Conservation (phyloP, 2,329 filamentous ascomycete genomes). For the Fusarium goolgardi region DNA sequence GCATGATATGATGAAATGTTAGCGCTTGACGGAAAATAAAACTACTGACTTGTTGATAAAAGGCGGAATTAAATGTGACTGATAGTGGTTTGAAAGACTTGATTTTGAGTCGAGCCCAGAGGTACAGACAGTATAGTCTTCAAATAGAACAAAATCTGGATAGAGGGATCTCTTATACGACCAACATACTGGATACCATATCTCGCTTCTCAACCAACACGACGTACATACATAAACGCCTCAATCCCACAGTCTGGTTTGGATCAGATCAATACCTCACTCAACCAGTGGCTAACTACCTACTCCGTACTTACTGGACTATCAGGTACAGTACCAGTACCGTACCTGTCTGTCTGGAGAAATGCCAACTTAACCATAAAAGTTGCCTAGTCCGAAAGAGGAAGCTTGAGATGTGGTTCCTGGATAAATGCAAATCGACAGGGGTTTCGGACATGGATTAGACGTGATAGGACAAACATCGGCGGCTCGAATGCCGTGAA, state of each 20-base stretch:
- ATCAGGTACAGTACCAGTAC: not conserved
- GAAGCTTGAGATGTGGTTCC: slow-evolving; percentile 37
- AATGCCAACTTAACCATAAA: slow-evolving; percentile 35
- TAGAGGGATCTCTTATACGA: slow-evolving; percentile 29
- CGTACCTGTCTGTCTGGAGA: not conserved
- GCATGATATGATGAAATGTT: slow-evolving; percentile 18
- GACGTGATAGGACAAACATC: slow-evolving; percentile 22
- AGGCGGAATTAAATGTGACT: slow-evolving; percentile 1
- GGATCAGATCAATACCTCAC: slow-evolving; percentile 16
- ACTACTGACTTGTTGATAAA: not conserved
- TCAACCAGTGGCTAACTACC: not conserved
- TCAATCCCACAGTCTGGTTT: slow-evolving; percentile 27
- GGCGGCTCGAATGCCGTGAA: slow-evolving; percentile 21
- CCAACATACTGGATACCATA: slow-evolving; percentile 6
- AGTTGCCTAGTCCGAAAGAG: slow-evolving; percentile 28
- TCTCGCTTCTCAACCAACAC: slow-evolving; percentile 32
- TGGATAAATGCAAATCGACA: slow-evolving; percentile 39
- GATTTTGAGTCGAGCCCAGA: not conserved
- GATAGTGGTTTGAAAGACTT: slow-evolving; percentile 1
- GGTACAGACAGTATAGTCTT: not conserved
- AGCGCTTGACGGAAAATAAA: slow-evolving; percentile 25
- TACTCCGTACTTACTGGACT: no score
- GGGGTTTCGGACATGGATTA: slow-evolving; percentile 15
- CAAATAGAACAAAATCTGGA: slow-evolving; percentile 7
- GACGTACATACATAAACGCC: slow-evolving; percentile 14